Evolutionary conservation across 148 eudicot species (phyloP).

Genomic region (Rhododendron williamsianum): DNA sequence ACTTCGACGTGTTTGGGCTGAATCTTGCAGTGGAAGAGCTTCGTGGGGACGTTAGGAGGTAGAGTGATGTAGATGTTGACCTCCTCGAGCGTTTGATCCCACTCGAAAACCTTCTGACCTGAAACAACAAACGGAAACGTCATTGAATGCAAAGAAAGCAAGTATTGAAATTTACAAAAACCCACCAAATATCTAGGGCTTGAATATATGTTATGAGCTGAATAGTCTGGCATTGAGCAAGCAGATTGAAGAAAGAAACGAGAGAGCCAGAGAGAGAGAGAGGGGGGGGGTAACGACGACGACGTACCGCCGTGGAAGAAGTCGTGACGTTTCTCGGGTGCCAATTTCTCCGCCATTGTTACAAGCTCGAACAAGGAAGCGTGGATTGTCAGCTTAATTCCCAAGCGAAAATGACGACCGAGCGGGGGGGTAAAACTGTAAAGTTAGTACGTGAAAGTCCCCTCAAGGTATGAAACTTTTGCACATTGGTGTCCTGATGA

Average conservation of each 20-base stretch:
- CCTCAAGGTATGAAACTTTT: not conserved
- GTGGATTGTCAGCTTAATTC: not conserved
- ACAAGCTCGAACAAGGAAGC: not conserved
- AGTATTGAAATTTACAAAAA: not conserved
- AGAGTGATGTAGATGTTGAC: conserved; percentile 79
- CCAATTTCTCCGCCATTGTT: conserved; percentile 77
- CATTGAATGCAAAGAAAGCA: not conserved
- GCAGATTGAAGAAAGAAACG: not conserved
- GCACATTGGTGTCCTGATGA: not conserved
- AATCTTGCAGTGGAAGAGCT: conserved; percentile 66
- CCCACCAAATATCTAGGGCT: not conserved
- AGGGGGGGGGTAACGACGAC: not conserved
- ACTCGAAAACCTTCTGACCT: conserved; percentile 92
- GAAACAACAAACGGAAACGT: conserved; percentile 7
- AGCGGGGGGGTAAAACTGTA: not conserved
- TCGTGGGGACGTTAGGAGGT: conserved; percentile 65
- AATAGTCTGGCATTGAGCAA: not conserved
- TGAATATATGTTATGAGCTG: not conserved
- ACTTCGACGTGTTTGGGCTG: conserved; percentile 79
- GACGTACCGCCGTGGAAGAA: conserved; percentile 68
- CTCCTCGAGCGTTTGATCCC: conserved; percentile 97
- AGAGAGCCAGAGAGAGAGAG: not conserved
- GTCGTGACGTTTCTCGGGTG: conserved; percentile 76
- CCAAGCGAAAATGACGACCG: not conserved
- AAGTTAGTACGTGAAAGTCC: not conserved